Percentiles rank a stretch among this genome's conserved stretches.
phyloP scores from a whole-genome alignment of 768 basidiomycete species.

The Trametes meyenii region DNA sequence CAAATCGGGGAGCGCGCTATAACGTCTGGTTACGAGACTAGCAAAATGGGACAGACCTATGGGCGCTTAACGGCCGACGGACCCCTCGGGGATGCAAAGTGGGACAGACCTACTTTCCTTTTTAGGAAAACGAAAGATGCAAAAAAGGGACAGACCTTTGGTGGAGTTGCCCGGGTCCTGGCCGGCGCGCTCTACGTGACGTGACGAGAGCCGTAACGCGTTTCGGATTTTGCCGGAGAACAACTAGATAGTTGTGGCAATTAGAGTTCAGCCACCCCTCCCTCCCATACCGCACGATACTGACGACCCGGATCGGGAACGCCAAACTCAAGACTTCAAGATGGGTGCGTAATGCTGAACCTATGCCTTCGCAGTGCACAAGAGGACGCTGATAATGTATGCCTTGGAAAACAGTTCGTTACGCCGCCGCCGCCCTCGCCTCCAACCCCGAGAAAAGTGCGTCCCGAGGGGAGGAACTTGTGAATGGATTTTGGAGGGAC shows the following conservation, averaged over 20 bases:
- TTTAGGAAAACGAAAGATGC: too few species aligned
- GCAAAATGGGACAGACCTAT: too few species aligned
- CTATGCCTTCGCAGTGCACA: constrained; percentile 16
- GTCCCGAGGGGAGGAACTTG: constrained; percentile 29
- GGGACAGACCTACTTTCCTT: too few species aligned
- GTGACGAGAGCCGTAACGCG: not conserved
- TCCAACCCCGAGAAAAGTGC: constrained; percentile 95
- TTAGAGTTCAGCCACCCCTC: constrained; percentile 33
- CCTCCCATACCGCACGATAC: constrained; percentile 23
- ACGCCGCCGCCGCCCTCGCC: constrained; percentile 85
- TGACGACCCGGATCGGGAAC: constrained; percentile 27
- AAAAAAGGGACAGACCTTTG: too few species aligned
- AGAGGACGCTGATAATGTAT: constrained; percentile 20
- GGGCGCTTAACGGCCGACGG: too few species aligned
- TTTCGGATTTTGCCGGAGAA: constrained; percentile 25
- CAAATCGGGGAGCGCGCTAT: too few species aligned
- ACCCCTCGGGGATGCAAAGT: too few species aligned
- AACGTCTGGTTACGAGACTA: too few species aligned
- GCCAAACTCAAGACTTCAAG: constrained; percentile 41
- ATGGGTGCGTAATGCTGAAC: constrained; percentile 38
- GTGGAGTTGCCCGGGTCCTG: too few species aligned
- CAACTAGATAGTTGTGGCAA: constrained; percentile 30
- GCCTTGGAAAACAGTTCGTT: constrained; percentile 66
- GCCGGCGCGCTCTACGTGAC: not conserved
- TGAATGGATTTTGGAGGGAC: not conserved